Base-by-base conservation (phyloP, 331 rosid genomes). In the Spiraea crenata region DNA sequence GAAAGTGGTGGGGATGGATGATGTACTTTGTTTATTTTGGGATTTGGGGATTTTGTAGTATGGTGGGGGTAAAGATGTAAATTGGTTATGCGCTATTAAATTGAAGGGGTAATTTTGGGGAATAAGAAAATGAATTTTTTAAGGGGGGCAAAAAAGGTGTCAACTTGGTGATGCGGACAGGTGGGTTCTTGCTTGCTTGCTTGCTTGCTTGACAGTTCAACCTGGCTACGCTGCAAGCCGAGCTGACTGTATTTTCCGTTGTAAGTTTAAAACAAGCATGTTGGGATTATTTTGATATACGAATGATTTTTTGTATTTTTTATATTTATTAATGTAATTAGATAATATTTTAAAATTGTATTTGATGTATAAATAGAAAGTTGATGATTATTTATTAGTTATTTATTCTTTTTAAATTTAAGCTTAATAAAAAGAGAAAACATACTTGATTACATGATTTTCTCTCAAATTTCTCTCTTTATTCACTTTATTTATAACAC, bases 11-110 rank as follows among this genome's bases (percentile, higher is more conserved):
- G 0, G 13, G 5, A 3, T 5, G 64, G 14, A 25, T 25, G 12
- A 9, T 34, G 49, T 17, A 4, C 4, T 16, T 46, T 46, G 59
- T 63, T 56, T 19, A 67, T 54, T 70, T 55, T 73, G 34, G 49
- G 16, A 25, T 25, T 25, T 39, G 41, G 83, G 76, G 71, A 74
- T 73, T 86, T 79, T 71, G 81, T 73, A 69, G 76, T 57, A 78
- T 62, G 25, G 50, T 4, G 42, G 55, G 95, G 91, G 84, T 65
- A 72, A 15, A 63, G 11, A 4, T 46, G 96, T 85, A 34, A 84
- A 47, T 80, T 6, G 17, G 47, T 1, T 0, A 15, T 40, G 50
- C 25, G 50, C 25, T 6, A 40, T 38, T 2, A 40, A 41, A 50
- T 13, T 46, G 10, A 3, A 0, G 1, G 35, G 45, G 15, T 9